phyloP scores from a whole-genome alignment of 2,329 filamentous ascomycete genomes.

The Nectriaceae sp. region DNA sequence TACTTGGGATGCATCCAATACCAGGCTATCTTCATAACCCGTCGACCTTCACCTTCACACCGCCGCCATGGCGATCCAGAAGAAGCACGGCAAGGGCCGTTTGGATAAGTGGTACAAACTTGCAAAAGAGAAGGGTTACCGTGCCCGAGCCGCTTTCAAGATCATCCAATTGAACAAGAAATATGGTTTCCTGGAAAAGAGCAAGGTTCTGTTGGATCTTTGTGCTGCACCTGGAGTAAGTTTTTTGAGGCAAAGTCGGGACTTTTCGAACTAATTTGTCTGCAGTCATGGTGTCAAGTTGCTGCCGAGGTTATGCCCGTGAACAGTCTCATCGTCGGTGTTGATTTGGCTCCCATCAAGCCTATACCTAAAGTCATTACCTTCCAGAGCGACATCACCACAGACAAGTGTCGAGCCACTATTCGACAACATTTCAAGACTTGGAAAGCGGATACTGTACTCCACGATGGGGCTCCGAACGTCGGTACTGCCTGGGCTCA shows the following conservation, averaged over 20 bases:
- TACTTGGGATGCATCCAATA: constrained; percentile 8
- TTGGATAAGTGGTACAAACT: constrained; percentile 99
- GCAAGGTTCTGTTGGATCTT: constrained; percentile 93
- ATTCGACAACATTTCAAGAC: constrained; percentile 89
- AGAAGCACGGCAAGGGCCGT: constrained; percentile 98
- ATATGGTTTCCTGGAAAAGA: constrained; percentile 96
- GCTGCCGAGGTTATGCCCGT: constrained; percentile 93
- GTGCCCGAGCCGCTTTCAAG: constrained; percentile 96
- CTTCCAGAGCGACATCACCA: constrained; percentile 98
- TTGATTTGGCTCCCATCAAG: constrained; percentile 94
- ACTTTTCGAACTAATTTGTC: constrained; percentile 27
- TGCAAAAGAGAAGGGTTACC: constrained; percentile 97
- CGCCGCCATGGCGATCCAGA: constrained; percentile 83
- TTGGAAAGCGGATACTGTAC: constrained; percentile 92
- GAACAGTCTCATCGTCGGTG: constrained; percentile 87
- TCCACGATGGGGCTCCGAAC: constrained; percentile 97
- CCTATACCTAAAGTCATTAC: constrained; percentile 90
- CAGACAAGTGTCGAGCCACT: constrained; percentile 90
- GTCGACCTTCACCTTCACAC: background rate
- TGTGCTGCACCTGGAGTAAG: constrained; percentile 91
- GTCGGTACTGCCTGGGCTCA: constrained; percentile 98
- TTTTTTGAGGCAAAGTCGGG: background rate
- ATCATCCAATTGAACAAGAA: constrained; percentile 98
- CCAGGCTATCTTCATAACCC: background rate
- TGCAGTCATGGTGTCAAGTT: constrained; percentile 90